Conservation (phyloP, 2,329 filamentous ascomycete species). For the Colletotrichum neosansevieriae region DNA sequence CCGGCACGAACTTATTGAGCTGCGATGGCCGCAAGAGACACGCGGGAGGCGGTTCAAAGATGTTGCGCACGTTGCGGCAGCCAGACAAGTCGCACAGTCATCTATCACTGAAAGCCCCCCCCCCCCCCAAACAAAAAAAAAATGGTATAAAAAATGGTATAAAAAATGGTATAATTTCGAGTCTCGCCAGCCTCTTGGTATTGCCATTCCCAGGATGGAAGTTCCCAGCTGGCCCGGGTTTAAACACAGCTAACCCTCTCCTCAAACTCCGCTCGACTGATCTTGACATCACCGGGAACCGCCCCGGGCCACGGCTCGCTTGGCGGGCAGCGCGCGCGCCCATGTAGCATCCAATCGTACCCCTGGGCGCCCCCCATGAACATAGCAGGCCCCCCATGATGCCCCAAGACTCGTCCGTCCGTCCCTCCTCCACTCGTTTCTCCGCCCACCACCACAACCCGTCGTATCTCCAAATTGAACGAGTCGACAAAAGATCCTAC, state of each 20-base stretch:
- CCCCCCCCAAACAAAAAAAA: no score
- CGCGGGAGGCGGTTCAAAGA: not conserved
- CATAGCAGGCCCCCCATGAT: no score
- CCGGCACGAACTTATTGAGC: not conserved
- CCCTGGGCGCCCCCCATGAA: not conserved
- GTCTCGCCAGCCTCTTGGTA: conserved; percentile 26
- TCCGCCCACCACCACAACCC: conserved; percentile 1
- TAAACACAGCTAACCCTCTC: conserved; percentile 5
- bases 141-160: no score
- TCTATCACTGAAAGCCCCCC: no score
- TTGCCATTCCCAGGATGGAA: not conserved
- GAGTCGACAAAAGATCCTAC: conserved; percentile 29
- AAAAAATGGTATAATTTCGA: no score
- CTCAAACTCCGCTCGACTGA: conserved; percentile 32
- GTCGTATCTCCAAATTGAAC: conserved; percentile 30
- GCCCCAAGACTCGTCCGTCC: no score
- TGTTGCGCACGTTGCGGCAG: conserved; percentile 9
- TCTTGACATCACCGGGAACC: conserved; percentile 36
- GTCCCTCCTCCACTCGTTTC: no score
- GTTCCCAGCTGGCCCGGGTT: not conserved
- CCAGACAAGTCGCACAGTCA: not conserved
- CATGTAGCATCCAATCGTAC: no score
- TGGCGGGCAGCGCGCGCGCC: not conserved
- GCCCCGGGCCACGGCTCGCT: conserved; percentile 17
- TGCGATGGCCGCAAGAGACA: no score